Conservation (phyloP, 164 flowering plant genomes). For the Sextonia rubra region DNA sequence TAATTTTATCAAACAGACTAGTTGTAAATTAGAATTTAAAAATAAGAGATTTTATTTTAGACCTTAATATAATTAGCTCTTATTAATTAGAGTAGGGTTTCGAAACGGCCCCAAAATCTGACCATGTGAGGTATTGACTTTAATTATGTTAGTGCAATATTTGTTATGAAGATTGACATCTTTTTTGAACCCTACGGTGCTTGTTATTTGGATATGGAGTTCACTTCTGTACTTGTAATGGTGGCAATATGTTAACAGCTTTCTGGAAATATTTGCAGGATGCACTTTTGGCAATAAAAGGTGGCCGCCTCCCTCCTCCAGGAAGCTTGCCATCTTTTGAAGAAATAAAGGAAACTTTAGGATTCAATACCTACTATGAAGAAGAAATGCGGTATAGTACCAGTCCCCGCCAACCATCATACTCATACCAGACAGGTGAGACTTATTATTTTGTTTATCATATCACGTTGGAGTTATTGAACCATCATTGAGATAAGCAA, state of each 20-base stretch:
- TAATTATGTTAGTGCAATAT: too few species aligned
- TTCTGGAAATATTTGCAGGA: constrained; percentile 55
- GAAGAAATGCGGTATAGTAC: constrained; percentile 75
- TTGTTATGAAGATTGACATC: neutral
- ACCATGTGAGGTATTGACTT: too few species aligned
- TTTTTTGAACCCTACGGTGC: neutral
- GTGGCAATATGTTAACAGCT: neutral
- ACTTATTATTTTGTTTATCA: neutral
- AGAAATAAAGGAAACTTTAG: constrained; percentile 78
- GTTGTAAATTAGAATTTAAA: too few species aligned
- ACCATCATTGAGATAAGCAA: too few species aligned
- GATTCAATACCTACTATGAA: constrained; percentile 78
- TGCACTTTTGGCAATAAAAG: constrained; percentile 69
- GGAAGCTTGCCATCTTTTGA: constrained; percentile 93
- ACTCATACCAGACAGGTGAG: constrained; percentile 39
- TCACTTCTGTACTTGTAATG: neutral
- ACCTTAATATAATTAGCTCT: too few species aligned
- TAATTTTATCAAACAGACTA: too few species aligned
- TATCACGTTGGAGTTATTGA: neutral
- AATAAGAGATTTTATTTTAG: too few species aligned
- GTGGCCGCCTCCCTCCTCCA: constrained; percentile 89
- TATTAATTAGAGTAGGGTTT: too few species aligned
- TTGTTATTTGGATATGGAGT: neutral
- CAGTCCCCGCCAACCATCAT: constrained; percentile 23
- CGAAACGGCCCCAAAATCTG: too few species aligned